phyloP scores from a whole-genome alignment of 306 rosid genomes.

The Vigna unguiculata region DNA sequence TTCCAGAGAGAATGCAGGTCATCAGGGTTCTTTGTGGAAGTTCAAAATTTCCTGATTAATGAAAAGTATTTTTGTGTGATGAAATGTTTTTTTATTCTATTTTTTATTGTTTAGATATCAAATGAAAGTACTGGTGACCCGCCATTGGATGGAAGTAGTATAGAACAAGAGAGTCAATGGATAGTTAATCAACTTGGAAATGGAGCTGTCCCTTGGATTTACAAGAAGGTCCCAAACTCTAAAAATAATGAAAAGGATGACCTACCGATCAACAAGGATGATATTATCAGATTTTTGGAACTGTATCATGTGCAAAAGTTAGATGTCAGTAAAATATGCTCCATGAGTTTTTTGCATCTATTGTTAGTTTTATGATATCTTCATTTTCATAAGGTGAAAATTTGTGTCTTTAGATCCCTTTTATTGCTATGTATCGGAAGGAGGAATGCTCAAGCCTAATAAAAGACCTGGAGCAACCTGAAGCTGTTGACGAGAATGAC shows the following conservation, averaged over 20 bases:
- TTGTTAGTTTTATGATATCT: constrained; percentile 30
- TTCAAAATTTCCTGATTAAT: background rate
- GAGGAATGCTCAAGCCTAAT: constrained; percentile 88
- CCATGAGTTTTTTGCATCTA: background rate
- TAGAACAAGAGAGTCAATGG: constrained; percentile 83
- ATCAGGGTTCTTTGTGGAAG: constrained; percentile 16
- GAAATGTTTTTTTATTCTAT: constrained; percentile 3
- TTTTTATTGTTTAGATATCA: constrained; percentile 53
- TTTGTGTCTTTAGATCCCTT: constrained; percentile 69
- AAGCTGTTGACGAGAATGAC: constrained; percentile 60
- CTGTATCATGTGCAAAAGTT: constrained; percentile 86
- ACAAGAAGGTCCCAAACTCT: constrained; percentile 50
- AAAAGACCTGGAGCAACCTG: constrained; percentile 69
- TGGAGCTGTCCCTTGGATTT: constrained; percentile 71
- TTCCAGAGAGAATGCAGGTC: constrained; percentile 99
- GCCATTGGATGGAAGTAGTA: constrained; percentile 65
- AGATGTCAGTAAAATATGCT: constrained; percentile 71
- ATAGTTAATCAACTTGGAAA: constrained; percentile 65
- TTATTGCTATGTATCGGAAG: constrained; percentile 89
- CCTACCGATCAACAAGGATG: constrained; percentile 59
- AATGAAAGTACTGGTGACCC: constrained; percentile 89
- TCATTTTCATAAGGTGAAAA: constrained; percentile 32
- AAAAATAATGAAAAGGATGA: constrained; percentile 50
- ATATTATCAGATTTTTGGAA: constrained; percentile 87
- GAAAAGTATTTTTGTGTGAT: constrained; percentile 16